Percentiles rank a stretch among this genome's conserved stretches.
phyloP scores from a whole-genome alignment of 768 basidiomycete species.

The Naematelia encephala region DNA sequence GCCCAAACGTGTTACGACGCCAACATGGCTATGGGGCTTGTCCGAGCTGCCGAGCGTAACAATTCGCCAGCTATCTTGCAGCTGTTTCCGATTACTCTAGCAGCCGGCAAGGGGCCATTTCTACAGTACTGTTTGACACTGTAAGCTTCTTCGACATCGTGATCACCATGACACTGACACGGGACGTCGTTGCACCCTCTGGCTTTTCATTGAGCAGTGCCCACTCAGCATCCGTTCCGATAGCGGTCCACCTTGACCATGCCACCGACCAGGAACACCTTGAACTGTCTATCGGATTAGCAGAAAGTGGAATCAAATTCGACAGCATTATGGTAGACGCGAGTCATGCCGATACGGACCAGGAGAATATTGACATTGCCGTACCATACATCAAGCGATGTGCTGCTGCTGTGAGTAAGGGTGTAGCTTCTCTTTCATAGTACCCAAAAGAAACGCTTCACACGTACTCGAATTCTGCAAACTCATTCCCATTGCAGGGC shows the following conservation, averaged over 20 bases:
- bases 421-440: background rate
- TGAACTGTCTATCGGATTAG: constrained; percentile 48
- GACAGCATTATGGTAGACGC: constrained; percentile 53
- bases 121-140: constrained; percentile 45
- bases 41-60: constrained; percentile 48
- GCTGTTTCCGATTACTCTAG: constrained; percentile 48
- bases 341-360: constrained; percentile 48
- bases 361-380: constrained; percentile 48
- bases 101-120: constrained; percentile 43
- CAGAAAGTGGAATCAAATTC: constrained; percentile 50
- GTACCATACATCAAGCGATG: constrained; percentile 50
- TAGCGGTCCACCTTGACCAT: constrained; percentile 51
- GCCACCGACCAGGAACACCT: constrained; percentile 50
- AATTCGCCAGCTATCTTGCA: constrained; percentile 51
- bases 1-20: constrained; percentile 49
- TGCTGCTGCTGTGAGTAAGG: constrained; percentile 18
- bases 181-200: too few relatives aligned
- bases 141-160: constrained; percentile 13
- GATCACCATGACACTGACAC: too few relatives aligned
- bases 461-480: background rate
- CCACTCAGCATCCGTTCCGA: constrained; percentile 50
- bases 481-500: constrained; percentile 15
- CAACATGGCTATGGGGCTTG: constrained; percentile 42
- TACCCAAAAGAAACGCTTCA: too few relatives aligned
- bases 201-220: constrained; percentile 28